A percentile compares a stretch with the other conserved stretches of the same genome.
Evolutionary conservation across 2,329 filamentous ascomycete species (phyloP).

Genomic region (Exophiala spinifera): DNA sequence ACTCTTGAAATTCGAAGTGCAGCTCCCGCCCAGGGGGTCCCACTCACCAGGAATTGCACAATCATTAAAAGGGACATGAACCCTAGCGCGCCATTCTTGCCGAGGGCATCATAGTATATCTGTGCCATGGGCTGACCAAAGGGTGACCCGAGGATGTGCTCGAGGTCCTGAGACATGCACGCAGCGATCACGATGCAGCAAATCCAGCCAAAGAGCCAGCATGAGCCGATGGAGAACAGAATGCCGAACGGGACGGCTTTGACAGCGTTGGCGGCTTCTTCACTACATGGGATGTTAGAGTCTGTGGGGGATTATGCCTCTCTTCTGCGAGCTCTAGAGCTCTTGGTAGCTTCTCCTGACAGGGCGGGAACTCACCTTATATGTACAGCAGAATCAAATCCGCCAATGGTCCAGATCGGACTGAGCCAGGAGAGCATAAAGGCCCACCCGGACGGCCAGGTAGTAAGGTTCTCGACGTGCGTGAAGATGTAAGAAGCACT

Average conservation of each 20-base stretch:
- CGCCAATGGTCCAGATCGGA: conserved; percentile 60
- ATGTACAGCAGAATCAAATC: conserved; percentile 47
- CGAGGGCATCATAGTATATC: conserved; percentile 30
- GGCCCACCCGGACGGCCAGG: conserved; percentile 56
- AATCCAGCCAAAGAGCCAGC: conserved; percentile 57
- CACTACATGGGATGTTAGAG: conserved; percentile 38
- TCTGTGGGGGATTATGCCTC: background rate
- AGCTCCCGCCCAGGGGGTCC: conserved; percentile 26
- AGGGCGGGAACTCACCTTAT: background rate
- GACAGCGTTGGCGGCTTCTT: conserved; percentile 60
- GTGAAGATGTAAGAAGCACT: conserved; percentile 54
- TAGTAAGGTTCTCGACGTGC: conserved; percentile 55
- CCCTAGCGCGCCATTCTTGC: conserved; percentile 51
- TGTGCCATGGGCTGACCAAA: conserved; percentile 60
- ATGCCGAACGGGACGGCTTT: conserved; percentile 60
- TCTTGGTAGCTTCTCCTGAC: too few species aligned
- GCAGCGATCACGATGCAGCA: conserved; percentile 57
- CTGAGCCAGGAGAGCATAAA: conserved; percentile 61
- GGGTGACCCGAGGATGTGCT: conserved; percentile 45
- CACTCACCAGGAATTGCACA: conserved; percentile 61
- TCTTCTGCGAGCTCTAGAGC: background rate
- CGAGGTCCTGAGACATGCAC: conserved; percentile 54
- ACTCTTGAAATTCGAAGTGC: background rate
- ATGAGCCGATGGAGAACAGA: conserved; percentile 55
- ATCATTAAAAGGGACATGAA: conserved; percentile 59